These are phyloP conservation scores for Lanmaoa rubissima DNA, from an alignment of 768 basidiomycete species.

Conservation along the genomic window DNA sequence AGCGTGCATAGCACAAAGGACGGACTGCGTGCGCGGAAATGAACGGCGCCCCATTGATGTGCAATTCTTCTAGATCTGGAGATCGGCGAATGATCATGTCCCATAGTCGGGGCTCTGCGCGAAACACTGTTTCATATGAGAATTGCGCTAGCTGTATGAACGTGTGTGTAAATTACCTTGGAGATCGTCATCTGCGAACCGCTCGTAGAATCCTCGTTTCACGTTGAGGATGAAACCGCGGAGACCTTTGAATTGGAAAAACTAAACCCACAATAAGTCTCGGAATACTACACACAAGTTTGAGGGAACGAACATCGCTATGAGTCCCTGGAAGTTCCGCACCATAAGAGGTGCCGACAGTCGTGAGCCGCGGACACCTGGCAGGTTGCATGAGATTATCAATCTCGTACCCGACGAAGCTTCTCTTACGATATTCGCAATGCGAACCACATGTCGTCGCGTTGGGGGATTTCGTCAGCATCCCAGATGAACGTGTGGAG, in stretches of 20 bases:
- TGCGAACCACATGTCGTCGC: conserved; percentile 78
- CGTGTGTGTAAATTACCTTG: conserved; percentile 44
- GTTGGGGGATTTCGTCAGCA: conserved; percentile 59
- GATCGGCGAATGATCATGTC: conserved; percentile 67
- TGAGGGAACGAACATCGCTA: conserved; percentile 54
- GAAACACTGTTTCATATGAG: conserved; percentile 23
- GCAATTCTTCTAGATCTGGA: conserved; percentile 64
- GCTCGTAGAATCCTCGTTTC: conserved; percentile 60
- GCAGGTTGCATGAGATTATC: background rate
- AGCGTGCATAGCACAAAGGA: conserved; percentile 56
- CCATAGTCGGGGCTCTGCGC: conserved; percentile 45
- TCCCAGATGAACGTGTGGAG: conserved; percentile 70
- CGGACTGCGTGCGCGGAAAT: conserved; percentile 46
- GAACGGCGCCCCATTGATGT: conserved; percentile 38
- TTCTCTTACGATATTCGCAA: conserved; percentile 59
- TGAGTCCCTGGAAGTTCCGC: conserved; percentile 51
- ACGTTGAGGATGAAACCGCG: conserved; percentile 60
- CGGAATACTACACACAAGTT: background rate
- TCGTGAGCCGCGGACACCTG: conserved; percentile 66
- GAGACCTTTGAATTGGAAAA: conserved; percentile 68
- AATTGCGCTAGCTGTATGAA: background rate
- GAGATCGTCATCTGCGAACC: conserved; percentile 49
- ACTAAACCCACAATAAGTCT: conserved; percentile 35
- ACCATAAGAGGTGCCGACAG: conserved; percentile 62
- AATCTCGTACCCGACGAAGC: background rate